Percentiles rank a stretch among this genome's conserved stretches.
phyloP scores from a whole-genome alignment of 1,284 basidiomycete species.

The Irpex sp. region DNA sequence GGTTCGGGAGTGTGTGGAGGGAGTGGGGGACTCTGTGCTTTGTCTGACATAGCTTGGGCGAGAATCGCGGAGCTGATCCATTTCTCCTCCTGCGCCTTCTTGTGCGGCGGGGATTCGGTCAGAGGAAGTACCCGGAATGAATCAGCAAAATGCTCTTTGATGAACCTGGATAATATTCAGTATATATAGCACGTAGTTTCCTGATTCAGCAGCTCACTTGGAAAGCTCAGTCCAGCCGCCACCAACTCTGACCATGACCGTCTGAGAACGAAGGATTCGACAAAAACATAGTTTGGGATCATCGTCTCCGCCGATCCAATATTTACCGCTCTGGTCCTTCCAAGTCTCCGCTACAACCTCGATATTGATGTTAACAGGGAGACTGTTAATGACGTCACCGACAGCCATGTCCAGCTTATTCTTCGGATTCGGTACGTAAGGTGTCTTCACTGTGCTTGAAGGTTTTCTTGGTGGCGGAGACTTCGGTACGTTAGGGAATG shows the following conservation, averaged over 20 bases:
- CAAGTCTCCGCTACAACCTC: constrained; percentile 78
- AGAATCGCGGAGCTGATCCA: constrained; percentile 80
- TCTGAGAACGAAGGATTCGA: constrained; percentile 85
- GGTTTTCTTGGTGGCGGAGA: constrained; percentile 40
- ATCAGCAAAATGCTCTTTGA: constrained; percentile 80
- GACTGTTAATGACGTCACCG: constrained; percentile 82
- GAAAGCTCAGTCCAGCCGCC: constrained; percentile 92
- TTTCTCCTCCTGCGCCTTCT: constrained; percentile 53
- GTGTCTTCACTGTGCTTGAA: constrained; percentile 41
- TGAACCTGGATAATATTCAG: constrained; percentile 54
- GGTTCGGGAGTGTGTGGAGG: constrained; percentile 69
- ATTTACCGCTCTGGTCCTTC: constrained; percentile 90
- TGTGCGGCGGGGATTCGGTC: constrained; percentile 51
- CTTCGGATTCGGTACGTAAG: constrained; percentile 81
- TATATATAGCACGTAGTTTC: neutral
- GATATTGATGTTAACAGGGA: constrained; percentile 82
- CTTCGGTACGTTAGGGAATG: constrained; percentile 40
- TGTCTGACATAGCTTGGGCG: constrained; percentile 42
- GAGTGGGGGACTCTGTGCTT: constrained; percentile 34
- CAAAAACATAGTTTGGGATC: constrained; percentile 88
- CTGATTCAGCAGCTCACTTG: constrained; percentile 47
- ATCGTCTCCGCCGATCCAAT: constrained; percentile 90
- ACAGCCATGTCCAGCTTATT: constrained; percentile 91
- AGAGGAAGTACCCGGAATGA: constrained; percentile 53
- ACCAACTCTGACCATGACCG: constrained; percentile 92